Percentiles rank a stretch among this genome's conserved stretches.
These are phyloP conservation scores for Trichoderma simmonsii DNA, from an alignment of 2,329 filamentous ascomycete species.

Conservation along the genomic window DNA sequence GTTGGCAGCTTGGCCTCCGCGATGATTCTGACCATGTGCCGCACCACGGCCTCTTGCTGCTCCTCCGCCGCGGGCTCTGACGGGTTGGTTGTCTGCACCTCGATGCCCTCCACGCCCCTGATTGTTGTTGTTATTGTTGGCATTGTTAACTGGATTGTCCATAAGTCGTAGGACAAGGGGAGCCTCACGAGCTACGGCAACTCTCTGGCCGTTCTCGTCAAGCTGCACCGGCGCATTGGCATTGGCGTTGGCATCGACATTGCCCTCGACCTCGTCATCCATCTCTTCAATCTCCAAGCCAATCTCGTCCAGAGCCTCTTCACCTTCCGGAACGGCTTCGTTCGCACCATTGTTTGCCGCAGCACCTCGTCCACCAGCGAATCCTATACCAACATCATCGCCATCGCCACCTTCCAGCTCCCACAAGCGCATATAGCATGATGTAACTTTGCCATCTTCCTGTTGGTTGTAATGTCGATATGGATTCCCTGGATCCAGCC, in stretches of 20 bases:
- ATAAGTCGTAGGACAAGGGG: constrained; percentile 56
- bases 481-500: constrained; percentile 76
- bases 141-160: constrained; percentile 31
- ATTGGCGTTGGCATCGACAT: constrained; percentile 32
- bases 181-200: constrained; percentile 53
- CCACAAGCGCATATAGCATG: constrained; percentile 85
- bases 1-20: constrained; percentile 3
- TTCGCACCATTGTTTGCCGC: not conserved
- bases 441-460: constrained; percentile 49
- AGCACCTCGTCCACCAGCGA: constrained; percentile 36
- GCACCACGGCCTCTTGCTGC: constrained; percentile 11
- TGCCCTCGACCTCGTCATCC: constrained; percentile 7
- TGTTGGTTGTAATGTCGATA: constrained; percentile 83
- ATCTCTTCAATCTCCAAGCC: constrained; percentile 21
- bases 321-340: constrained; percentile 1
- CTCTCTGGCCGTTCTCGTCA: constrained; percentile 32
- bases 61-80: not conserved
- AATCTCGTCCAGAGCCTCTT: not conserved
- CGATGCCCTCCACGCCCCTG: constrained; percentile 24
- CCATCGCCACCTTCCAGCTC: constrained; percentile 81
- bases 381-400: constrained; percentile 47
- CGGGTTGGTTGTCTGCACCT: constrained; percentile 1
- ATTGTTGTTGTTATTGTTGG: not conserved
- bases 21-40: not conserved
- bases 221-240: constrained; percentile 26